Conservation (phyloP, 768 basidiomycete genomes). For the Leccinum variicolor region DNA sequence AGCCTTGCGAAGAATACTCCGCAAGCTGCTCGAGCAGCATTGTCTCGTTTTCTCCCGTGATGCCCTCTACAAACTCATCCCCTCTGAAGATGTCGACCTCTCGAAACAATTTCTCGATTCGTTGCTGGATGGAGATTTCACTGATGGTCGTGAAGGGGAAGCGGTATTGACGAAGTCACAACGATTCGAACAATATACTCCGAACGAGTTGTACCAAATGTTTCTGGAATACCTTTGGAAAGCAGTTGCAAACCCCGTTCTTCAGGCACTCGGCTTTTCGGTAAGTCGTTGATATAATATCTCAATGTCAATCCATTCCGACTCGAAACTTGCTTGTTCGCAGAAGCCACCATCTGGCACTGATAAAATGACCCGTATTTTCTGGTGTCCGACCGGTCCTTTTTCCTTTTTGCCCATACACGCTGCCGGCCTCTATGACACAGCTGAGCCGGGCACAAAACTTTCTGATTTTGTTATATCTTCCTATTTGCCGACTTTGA, state of each 20-base stretch:
- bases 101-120: neutral
- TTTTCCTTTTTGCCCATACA: neutral
- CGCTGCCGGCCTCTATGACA: neutral
- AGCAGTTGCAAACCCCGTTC: neutral
- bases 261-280: neutral
- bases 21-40: neutral
- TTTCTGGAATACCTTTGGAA: neutral
- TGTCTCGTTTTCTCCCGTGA: neutral
- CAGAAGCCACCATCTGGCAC: neutral
- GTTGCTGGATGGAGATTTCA: neutral
- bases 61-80: neutral
- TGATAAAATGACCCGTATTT: neutral
- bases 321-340: neutral
- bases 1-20: neutral
- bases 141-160: neutral
- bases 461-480: neutral
- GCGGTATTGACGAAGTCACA: accelerated
- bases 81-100: neutral
- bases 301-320: neutral
- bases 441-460: neutral
- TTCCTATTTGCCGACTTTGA: neutral
- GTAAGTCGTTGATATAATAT: neutral
- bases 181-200: neutral
- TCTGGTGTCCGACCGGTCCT: neutral
- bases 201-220: neutral